Evolutionary conservation across 352 stramenopile species (phyloP).

Genomic region (Globisporangium heterothallicum): DNA sequence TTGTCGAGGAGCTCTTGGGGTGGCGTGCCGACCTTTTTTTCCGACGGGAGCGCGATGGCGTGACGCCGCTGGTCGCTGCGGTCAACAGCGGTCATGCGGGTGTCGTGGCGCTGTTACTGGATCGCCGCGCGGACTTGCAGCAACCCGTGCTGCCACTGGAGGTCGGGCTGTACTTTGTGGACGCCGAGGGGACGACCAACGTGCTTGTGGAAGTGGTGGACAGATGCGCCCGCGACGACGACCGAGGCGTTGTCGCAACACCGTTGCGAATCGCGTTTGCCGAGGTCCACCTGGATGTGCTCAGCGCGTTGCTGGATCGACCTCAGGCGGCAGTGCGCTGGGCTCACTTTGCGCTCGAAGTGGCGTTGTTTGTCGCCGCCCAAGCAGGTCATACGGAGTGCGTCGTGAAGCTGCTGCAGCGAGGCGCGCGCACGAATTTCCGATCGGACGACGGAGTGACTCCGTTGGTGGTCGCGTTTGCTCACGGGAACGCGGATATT

Average conservation of each 20-base stretch:
- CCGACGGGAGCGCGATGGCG: slow-evolving; percentile 5
- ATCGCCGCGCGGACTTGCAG: background rate
- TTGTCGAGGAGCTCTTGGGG: slow-evolving; percentile 3
- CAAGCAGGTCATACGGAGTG: slow-evolving; percentile 3
- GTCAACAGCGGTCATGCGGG: slow-evolving; percentile 3
- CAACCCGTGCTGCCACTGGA: background rate
- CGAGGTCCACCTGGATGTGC: slow-evolving; percentile 3
- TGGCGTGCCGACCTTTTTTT: background rate
- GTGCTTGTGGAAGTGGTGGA: slow-evolving; percentile 5
- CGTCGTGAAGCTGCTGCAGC: background rate
- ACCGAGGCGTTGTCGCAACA: background rate
- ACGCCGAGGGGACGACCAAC: background rate
- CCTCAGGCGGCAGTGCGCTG: slow-evolving; percentile 1
- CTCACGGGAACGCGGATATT: slow-evolving; percentile 2
- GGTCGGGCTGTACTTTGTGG: slow-evolving; percentile 7
- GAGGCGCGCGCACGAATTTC: slow-evolving; percentile 1
- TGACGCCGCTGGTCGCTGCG: slow-evolving; percentile 4
- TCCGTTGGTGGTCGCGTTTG: slow-evolving; percentile 3
- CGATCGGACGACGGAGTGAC: slow-evolving; percentile 5
- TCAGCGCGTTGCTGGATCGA: slow-evolving; percentile 5
- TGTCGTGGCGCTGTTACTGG: slow-evolving; percentile 1
- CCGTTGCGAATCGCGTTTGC: slow-evolving; percentile 5
- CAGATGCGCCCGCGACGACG: background rate
- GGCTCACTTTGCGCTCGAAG: slow-evolving; percentile 2
- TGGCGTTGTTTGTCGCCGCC: slow-evolving; percentile 5